phyloP scores from a whole-genome alignment of 306 rosid species.

The Cercis canadensis region DNA sequence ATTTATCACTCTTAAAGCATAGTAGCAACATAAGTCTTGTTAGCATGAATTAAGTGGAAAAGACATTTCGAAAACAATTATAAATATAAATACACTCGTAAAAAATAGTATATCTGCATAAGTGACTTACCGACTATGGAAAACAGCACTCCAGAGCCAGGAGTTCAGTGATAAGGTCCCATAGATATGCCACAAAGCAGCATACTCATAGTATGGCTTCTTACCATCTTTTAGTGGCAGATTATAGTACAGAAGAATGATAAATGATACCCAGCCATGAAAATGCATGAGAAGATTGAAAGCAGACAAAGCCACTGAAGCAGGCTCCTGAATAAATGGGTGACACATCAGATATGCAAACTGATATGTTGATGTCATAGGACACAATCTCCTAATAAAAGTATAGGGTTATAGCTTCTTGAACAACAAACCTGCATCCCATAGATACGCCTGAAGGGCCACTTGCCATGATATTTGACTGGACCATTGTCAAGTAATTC shows the following conservation, averaged over 20 bases:
- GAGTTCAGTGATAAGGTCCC: conserved; percentile 64
- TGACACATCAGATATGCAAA: conserved; percentile 28
- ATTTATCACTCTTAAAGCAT: background rate
- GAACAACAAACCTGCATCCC: conserved; percentile 74
- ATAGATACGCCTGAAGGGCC: conserved; percentile 71
- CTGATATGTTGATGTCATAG: conserved; percentile 13
- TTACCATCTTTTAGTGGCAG: conserved; percentile 61
- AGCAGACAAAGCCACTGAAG: conserved; percentile 70
- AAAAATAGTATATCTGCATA: background rate
- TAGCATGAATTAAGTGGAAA: background rate
- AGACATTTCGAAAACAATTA: background rate
- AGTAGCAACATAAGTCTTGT: background rate
- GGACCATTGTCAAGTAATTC: conserved; percentile 50
- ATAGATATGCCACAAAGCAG: conserved; percentile 68
- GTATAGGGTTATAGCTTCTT: conserved; percentile 9
- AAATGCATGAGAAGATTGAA: conserved; percentile 78
- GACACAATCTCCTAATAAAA: conserved; percentile 27
- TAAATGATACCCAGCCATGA: conserved; percentile 78
- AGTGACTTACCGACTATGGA: conserved; percentile 72
- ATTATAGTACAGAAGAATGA: conserved; percentile 60
- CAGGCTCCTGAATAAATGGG: conserved; percentile 66
- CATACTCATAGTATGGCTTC: conserved; percentile 60
- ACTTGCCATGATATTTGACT: conserved; percentile 81
- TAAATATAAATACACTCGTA: background rate
- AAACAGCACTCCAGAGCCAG: conserved; percentile 78